Percentiles rank a stretch among this genome's conserved stretches.
phyloP scores from a whole-genome alignment of 805 yeast genomes.

The Candida nitratophila region DNA sequence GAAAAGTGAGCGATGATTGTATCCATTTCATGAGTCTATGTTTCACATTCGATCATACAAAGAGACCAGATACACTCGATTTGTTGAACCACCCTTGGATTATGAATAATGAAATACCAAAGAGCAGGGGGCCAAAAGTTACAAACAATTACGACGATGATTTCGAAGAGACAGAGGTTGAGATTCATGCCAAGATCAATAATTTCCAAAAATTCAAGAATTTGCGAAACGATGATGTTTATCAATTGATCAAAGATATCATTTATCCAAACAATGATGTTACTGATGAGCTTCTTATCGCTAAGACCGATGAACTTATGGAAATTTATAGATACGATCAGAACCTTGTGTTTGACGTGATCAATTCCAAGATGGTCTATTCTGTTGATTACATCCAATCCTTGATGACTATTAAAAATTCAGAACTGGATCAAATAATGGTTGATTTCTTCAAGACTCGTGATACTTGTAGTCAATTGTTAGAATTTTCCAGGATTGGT shows the following conservation, averaged over 20 bases:
- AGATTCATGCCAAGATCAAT: not conserved
- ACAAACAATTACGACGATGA: not conserved
- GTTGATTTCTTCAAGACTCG: not conserved
- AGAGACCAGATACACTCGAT: constrained; percentile 48
- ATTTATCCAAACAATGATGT: not conserved
- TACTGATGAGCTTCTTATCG: too few relatives aligned
- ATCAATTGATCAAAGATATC: too few relatives aligned
- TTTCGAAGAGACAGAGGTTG: not conserved
- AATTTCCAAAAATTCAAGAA: not conserved
- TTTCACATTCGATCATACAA: constrained; percentile 60
- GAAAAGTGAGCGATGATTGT: constrained; percentile 11
- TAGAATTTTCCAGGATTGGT: not conserved
- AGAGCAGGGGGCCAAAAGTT: not conserved
- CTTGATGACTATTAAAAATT: not conserved
- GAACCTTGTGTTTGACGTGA: too few relatives aligned
- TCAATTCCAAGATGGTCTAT: too few relatives aligned
- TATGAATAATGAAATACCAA: not conserved
- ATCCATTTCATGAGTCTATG: constrained; percentile 60
- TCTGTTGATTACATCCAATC: too few relatives aligned
- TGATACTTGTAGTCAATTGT: not conserved
- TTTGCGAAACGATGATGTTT: not conserved
- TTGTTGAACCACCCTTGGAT: too few relatives aligned
- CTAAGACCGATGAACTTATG: too few relatives aligned
- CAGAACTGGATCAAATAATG: not conserved
- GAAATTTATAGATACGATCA: too few relatives aligned